Conservation (phyloP, 2,329 filamentous ascomycete species). For the Penicillium frequentans region DNA sequence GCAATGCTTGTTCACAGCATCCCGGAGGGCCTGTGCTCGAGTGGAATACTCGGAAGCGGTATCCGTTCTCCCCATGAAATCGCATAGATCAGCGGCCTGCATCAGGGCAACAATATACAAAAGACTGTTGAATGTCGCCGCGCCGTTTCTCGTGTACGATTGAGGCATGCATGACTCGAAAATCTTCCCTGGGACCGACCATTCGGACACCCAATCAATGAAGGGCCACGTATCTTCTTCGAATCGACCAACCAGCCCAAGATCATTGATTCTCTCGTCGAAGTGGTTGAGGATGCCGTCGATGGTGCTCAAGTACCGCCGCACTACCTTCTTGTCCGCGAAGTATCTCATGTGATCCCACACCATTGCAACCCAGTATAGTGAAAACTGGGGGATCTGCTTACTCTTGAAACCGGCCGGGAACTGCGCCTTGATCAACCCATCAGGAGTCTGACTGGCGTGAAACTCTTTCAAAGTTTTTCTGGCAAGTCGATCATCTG, state of each 20-base stretch:
- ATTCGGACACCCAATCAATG: slow-evolving; percentile 26
- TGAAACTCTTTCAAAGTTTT: slow-evolving; percentile 27
- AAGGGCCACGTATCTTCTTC: slow-evolving; percentile 26
- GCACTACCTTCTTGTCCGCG: slow-evolving; percentile 12
- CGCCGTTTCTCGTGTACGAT: slow-evolving; percentile 4
- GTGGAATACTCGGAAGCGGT: slow-evolving; percentile 18
- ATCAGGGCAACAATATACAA: slow-evolving; percentile 11
- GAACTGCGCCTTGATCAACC: slow-evolving; percentile 24
- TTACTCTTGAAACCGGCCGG: slow-evolving; percentile 18
- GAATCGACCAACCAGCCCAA: slow-evolving; percentile 14
- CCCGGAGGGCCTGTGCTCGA: slow-evolving; percentile 14
- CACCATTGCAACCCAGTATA: slow-evolving; percentile 28
- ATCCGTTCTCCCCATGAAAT: slow-evolving; percentile 7
- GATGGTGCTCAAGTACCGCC: slow-evolving; percentile 9
- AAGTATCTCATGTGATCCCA: slow-evolving; percentile 27
- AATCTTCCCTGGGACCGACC: slow-evolving; percentile 16
- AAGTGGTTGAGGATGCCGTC: slow-evolving; percentile 15
- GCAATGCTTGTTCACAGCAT: slow-evolving; percentile 22
- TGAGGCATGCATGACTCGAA: slow-evolving; percentile 13
- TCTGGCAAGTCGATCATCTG: slow-evolving; percentile 24
- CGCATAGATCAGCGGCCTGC: slow-evolving; percentile 11
- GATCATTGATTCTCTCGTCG: slow-evolving; percentile 4
- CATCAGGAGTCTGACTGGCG: slow-evolving; percentile 21
- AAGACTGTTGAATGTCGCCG: not conserved
- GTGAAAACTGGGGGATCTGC: slow-evolving; percentile 28